Evolutionary conservation across 345 rosid species (phyloP), one percentile per base, ranked within the genome.

Genomic region (Arabidopsis suecica): DNA sequence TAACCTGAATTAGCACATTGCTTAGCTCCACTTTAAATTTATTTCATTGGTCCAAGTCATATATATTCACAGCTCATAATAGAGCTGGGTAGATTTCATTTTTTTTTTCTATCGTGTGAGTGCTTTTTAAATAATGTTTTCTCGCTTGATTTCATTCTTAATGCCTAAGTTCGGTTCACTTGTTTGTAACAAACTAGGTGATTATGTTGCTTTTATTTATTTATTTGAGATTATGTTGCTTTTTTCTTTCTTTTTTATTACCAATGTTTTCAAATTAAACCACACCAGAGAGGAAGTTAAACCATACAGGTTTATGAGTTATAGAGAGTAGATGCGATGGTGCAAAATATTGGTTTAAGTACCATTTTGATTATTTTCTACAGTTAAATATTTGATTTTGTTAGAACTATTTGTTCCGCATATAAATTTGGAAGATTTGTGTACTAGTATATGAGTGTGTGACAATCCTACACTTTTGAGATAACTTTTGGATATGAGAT

Each of bases 11-110:
- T 34, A 60, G 36, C 38, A 32, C 71, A 55, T 61, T 47, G 20
- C 51, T 38, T 55, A 70, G 60, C 42, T 65, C 77, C 73, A 72
- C 73, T 71, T 58, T 28, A 58, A 10, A 28, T 59, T n/a, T 41
- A 44, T 72, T 34, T 14, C 8, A 78, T 67, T 78, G 63, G 78
- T 71, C 72, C 72, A 71, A 48, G 1, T 72, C 51, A 47, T 61
- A 65, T 56, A 37, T 58, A 41, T 45, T 56, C 54, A 71, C 7
- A 45, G 14, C 12, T 57, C 41, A 71, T 57, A 30, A 54, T 64
- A 50, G 37, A 65, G 56, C 48, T 64, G 48, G 38, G 41, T 45
- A 63, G 22, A 65, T 65, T 18, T 61, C 57, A 40, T 6, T 41
- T 61, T 72, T 33, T 33, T 33, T 36, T 36, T 4, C 55, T 14